Evolutionary conservation across 2,329 filamentous ascomycete species (phyloP).

Genomic region (Aspergillus costaricaensis): DNA sequence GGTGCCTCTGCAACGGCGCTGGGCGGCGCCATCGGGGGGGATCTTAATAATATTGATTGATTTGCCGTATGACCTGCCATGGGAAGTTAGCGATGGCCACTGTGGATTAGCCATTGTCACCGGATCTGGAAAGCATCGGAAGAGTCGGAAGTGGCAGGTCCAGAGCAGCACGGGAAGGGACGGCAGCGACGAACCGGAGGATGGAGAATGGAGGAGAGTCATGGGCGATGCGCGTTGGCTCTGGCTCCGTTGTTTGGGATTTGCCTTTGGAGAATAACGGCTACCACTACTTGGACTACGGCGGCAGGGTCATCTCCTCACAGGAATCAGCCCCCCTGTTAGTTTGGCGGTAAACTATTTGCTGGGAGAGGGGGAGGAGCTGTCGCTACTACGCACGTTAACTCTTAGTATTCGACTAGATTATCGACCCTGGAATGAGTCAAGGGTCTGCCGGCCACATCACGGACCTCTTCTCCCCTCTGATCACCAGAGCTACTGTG

Average conservation of each 20-base stretch:
- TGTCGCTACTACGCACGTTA: background rate
- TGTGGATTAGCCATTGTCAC: constrained; percentile 22
- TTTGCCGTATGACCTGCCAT: constrained; percentile 27
- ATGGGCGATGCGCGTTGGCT: constrained; percentile 3
- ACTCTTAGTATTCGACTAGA: background rate
- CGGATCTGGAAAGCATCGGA: constrained; percentile 27
- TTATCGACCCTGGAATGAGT: background rate
- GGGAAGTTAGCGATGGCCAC: constrained; percentile 22
- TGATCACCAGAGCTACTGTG: constrained; percentile 13
- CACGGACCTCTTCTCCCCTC: constrained; percentile 20
- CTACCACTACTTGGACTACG: background rate
- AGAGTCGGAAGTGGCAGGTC: constrained; percentile 22
- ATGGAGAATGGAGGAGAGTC: background rate
- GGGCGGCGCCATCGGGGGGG: constrained; percentile 15
- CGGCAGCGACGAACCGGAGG: constrained; percentile 17
- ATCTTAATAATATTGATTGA: constrained; percentile 22
- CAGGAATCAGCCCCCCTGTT: constrained; percentile 8
- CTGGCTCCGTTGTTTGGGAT: constrained; percentile 2
- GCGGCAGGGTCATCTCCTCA: background rate
- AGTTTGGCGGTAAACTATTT: background rate
- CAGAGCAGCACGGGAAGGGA: constrained; percentile 15
- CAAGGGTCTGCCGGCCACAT: constrained; percentile 14
- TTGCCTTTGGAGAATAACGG: background rate
- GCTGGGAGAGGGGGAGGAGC: no score
- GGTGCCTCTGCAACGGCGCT: constrained; percentile 7